Conservation (phyloP, 2,329 filamentous ascomycete species). For the Purpureocillium lavendulum region DNA sequence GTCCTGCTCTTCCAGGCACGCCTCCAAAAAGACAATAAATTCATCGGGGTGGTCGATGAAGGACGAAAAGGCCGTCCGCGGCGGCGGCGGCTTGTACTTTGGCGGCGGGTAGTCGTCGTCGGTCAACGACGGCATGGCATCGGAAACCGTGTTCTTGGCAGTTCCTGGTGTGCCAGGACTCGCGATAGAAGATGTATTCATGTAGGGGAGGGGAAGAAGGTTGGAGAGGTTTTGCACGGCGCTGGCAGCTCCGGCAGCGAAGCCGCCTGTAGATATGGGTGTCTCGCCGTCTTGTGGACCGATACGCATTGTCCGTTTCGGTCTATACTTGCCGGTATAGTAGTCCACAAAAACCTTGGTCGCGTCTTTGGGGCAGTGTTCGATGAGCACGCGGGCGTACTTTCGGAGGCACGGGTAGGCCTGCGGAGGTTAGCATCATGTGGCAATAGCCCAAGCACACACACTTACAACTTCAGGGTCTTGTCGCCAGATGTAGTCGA, state of each 20-base stretch:
- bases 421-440: conserved; percentile 33
- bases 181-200: conserved; percentile 55
- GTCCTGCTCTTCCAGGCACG: conserved; percentile 64
- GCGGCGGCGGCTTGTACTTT: conserved; percentile 72
- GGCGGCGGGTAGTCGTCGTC: conserved; percentile 35
- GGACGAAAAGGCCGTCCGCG: conserved; percentile 85
- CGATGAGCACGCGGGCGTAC: conserved; percentile 83
- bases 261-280: conserved; percentile 28
- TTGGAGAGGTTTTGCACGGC: conserved; percentile 82
- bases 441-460: no score
- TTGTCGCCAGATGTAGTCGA: conserved; percentile 85
- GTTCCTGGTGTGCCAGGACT: conserved; percentile 44
- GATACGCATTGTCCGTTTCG: conserved; percentile 50
- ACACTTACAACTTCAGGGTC: conserved; percentile 63
- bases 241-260: conserved; percentile 54
- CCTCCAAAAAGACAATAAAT: conserved; percentile 88
- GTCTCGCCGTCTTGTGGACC: conserved; percentile 25
- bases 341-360: conserved; percentile 90
- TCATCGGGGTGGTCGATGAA: conserved; percentile 92
- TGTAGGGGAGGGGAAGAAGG: conserved; percentile 76
- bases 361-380: conserved; percentile 73
- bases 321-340: conserved; percentile 77
- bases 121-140: conserved; percentile 42
- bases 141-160: conserved; percentile 39
- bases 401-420: conserved; percentile 89